A percentile compares a stretch with the other conserved stretches of the same genome.
Evolutionary conservation across 306 rosid genomes (phyloP).

Genomic region (Quercus gilva): DNA sequence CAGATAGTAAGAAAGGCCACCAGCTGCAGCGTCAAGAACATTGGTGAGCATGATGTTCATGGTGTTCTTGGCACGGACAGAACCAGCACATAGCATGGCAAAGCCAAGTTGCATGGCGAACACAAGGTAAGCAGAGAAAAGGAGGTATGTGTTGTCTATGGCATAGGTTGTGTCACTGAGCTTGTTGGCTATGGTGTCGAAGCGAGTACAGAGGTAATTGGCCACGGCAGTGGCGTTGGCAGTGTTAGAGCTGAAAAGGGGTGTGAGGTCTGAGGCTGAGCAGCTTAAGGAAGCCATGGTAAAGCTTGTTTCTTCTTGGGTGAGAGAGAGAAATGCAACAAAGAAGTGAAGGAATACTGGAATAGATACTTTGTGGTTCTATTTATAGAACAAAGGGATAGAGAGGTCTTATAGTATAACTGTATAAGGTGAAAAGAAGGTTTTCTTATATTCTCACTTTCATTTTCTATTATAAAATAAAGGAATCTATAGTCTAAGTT

Average conservation of each 20-base stretch:
- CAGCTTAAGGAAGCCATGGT: conserved; percentile 56
- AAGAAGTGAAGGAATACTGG: not conserved
- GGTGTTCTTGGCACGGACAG: conserved; percentile 85
- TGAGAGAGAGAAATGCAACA: not conserved
- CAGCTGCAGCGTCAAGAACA: conserved; percentile 81
- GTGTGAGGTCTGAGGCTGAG: conserved; percentile 44
- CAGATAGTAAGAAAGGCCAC: conserved; percentile 73
- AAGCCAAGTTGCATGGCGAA: conserved; percentile 97
- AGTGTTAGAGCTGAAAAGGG: conserved; percentile 29
- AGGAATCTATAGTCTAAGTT: not conserved
- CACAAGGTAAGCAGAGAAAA: conserved; percentile 83
- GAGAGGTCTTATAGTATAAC: not conserved
- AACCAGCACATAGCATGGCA: conserved; percentile 91
- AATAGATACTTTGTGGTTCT: not conserved
- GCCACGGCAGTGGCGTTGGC: conserved; percentile 45
- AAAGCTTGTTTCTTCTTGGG: not conserved
- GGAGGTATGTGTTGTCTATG: conserved; percentile 49
- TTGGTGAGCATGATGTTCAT: conserved; percentile 97
- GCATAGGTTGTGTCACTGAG: conserved; percentile 55
- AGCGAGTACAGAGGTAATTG: conserved; percentile 47
- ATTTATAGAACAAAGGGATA: not conserved
- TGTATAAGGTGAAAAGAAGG: not conserved
- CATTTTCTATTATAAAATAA: not conserved
- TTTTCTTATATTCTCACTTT: not conserved
- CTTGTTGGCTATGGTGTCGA: conserved; percentile 33